Evolutionary conservation across 2,329 filamentous ascomycete species (phyloP).

Genomic region (Bipolaris victoriae): DNA sequence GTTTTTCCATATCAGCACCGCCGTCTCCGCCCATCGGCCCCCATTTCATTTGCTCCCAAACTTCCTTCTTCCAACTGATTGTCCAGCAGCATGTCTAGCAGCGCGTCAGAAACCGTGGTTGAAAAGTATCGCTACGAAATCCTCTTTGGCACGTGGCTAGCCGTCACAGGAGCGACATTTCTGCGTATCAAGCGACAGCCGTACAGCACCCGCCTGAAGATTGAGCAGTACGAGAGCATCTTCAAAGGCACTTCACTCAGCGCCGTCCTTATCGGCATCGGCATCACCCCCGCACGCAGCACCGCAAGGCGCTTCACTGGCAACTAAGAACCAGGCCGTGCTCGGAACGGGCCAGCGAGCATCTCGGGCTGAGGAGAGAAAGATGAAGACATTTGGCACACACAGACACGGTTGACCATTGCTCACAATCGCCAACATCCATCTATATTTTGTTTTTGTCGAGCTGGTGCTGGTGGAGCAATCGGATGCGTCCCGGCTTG

Average conservation of each 20-base stretch:
- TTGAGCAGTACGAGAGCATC: constrained; percentile 48
- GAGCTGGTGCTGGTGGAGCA: neutral
- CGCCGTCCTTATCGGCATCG: constrained; percentile 34
- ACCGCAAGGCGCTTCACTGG: constrained; percentile 25
- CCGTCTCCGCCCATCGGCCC: neutral
- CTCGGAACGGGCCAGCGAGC: neutral
- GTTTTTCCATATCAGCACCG: constrained; percentile 3
- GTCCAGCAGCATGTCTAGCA: constrained; percentile 22
- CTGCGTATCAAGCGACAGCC: constrained; percentile 44
- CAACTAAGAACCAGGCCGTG: constrained; percentile 15
- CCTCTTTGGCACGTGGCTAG: constrained; percentile 36
- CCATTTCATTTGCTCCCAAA: constrained; percentile 1
- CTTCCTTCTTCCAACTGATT: neutral
- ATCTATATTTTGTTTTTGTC: neutral
- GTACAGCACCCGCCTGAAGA: constrained; percentile 41
- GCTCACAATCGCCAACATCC: neutral
- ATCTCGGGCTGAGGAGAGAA: neutral
- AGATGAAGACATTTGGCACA: neutral
- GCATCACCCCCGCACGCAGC: constrained; percentile 29
- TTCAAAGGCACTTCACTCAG: constrained; percentile 46
- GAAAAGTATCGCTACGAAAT: constrained; percentile 41
- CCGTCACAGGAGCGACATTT: constrained; percentile 43
- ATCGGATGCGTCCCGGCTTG: constrained; percentile 8
- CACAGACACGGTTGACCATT: neutral
- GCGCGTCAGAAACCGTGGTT: constrained; percentile 21